Conservation (phyloP, 441 rosid genomes). For the Aquilaria agallochum region DNA sequence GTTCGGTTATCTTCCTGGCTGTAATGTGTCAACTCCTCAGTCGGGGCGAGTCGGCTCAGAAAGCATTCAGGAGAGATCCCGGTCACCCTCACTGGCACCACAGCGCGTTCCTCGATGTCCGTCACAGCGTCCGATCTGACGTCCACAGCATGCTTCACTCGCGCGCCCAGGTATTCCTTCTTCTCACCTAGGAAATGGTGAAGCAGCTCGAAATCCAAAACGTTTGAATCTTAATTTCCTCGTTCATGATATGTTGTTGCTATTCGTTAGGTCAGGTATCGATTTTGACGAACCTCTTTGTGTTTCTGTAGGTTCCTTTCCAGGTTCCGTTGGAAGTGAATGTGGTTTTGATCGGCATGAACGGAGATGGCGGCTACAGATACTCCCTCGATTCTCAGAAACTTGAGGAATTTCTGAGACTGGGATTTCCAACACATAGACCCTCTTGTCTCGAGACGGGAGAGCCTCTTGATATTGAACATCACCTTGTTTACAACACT, state of each 20-base stretch:
- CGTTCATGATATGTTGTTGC: not conserved
- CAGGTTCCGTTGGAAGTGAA: conserved; percentile 96
- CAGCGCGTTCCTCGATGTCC: conserved; percentile 90
- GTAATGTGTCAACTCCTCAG: conserved; percentile 38
- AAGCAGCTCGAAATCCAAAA: too few relatives aligned
- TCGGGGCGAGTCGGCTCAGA: conserved; percentile 50
- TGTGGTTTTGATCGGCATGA: conserved; percentile 78
- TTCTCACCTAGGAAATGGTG: not conserved
- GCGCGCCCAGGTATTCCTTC: conserved; percentile 79
- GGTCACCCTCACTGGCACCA: conserved; percentile 99
- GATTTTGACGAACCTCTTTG: not conserved
- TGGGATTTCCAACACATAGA: conserved; percentile 75
- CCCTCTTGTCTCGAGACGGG: conserved; percentile 86
- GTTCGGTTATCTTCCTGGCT: conserved; percentile 12
- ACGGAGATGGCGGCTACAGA: conserved; percentile 90
- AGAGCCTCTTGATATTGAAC: conserved; percentile 90
- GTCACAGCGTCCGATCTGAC: conserved; percentile 80
- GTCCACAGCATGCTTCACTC: conserved; percentile 94
- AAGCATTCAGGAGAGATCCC: conserved; percentile 85
- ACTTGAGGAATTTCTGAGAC: conserved; percentile 74
- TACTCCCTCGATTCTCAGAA: conserved; percentile 59
- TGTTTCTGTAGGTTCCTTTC: conserved; percentile 73
- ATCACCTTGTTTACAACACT: conserved; percentile 68
- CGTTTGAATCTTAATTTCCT: not conserved
- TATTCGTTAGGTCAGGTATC: too few relatives aligned